These are phyloP conservation scores for Alternaria sp. DNA, from an alignment of 2,329 filamentous ascomycete species.

Conservation along the genomic window DNA sequence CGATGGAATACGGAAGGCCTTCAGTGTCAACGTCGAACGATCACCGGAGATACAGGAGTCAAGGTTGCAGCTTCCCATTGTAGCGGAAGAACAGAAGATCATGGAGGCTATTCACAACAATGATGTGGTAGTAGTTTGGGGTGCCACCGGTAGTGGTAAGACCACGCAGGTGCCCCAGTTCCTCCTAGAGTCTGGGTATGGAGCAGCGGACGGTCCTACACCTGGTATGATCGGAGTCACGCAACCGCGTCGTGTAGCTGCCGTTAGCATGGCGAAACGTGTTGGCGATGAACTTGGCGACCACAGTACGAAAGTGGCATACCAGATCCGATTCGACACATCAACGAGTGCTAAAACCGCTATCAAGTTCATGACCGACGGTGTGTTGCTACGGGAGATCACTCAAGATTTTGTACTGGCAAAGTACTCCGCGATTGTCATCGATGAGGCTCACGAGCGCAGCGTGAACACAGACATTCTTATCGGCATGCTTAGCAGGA, in stretches of 20 bases:
- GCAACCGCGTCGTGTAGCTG: constrained; percentile 91
- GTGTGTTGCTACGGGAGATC: constrained; percentile 90
- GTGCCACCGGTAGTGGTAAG: constrained; percentile 95
- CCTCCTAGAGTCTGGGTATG: constrained; percentile 91
- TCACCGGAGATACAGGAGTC: constrained; percentile 77
- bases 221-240: constrained; percentile 95
- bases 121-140: constrained; percentile 88
- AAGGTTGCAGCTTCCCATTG: constrained; percentile 82
- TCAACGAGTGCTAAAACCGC: constrained; percentile 81
- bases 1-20: constrained; percentile 73
- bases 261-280: constrained; percentile 94
- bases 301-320: constrained; percentile 79
- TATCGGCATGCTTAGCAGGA: constrained; percentile 95
- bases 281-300: constrained; percentile 85
- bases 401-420: constrained; percentile 85
- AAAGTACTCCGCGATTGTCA: constrained; percentile 92
- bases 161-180: constrained; percentile 98
- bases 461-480: constrained; percentile 98
- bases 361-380: constrained; percentile 99
- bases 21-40: constrained; percentile 75
- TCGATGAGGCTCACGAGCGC: constrained; percentile 96
- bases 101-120: constrained; percentile 98
- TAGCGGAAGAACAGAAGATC: constrained; percentile 94
- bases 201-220: constrained; percentile 76
- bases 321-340: constrained; percentile 92